Evolutionary conservation across 306 rosid genomes (phyloP).

Genomic region (Delonix regia): DNA sequence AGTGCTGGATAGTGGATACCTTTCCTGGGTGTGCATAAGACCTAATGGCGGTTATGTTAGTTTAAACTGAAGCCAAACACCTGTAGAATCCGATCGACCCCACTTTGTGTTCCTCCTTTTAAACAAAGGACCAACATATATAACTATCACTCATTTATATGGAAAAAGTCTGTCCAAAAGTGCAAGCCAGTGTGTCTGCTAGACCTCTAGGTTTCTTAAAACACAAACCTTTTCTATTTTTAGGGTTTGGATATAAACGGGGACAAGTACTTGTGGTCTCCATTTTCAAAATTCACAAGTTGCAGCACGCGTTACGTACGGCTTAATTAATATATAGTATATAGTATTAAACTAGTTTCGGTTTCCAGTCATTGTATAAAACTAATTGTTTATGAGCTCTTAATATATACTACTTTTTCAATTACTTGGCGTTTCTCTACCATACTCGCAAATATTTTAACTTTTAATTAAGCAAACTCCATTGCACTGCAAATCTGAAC

Average conservation of each 20-base stretch:
- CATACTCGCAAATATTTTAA: neutral
- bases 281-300: constrained; percentile 8
- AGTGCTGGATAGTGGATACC: constrained; percentile 20
- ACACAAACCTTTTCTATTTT: neutral
- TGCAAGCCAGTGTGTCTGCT: neutral
- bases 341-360: neutral
- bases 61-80: constrained; percentile 36
- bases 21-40: neutral
- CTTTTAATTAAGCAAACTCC: constrained; percentile 1
- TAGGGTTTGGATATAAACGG: neutral
- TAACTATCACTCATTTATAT: constrained; percentile 11
- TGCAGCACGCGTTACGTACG: constrained; percentile 23
- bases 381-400: neutral
- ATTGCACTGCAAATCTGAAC: neutral
- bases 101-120: constrained; percentile 13
- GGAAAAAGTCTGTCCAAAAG: constrained; percentile 16
- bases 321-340: neutral
- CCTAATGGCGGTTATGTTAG: constrained; percentile 31
- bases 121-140: neutral
- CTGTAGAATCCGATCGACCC: constrained; percentile 40
- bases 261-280: constrained; percentile 9
- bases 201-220: constrained; percentile 19
- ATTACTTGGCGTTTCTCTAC: neutral
- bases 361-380: neutral
- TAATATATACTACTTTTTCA: neutral